These are phyloP conservation scores for Fusarium praegraminearum DNA, from an alignment of 2,329 filamentous ascomycete genomes.

Conservation along the genomic window DNA sequence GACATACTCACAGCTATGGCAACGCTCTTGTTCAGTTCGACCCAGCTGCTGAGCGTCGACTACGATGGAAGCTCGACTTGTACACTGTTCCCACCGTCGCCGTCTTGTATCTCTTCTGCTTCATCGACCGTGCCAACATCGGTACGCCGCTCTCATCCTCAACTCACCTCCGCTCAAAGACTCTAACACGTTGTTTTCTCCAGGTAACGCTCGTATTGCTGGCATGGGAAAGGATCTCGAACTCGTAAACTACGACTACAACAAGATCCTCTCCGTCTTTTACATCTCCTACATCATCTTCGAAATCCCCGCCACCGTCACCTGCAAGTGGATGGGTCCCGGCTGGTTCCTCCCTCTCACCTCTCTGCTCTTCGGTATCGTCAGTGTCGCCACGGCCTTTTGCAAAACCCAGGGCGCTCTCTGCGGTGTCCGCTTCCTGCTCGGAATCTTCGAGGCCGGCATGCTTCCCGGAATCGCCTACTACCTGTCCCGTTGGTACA, in stretches of 20 bases:
- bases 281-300: conserved; percentile 76
- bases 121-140: conserved; percentile 80
- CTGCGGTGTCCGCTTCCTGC: conserved; percentile 69
- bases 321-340: conserved; percentile 73
- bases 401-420: conserved; percentile 62
- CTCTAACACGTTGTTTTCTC: neutral
- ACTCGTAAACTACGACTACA: conserved; percentile 71
- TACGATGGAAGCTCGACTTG: conserved; percentile 74
- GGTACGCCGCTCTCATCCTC: conserved; percentile 57
- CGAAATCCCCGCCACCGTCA: conserved; percentile 72
- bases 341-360: conserved; percentile 72
- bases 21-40: conserved; percentile 47
- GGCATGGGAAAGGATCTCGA: conserved; percentile 68
- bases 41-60: conserved; percentile 62
- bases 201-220: conserved; percentile 65
- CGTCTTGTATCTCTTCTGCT: conserved; percentile 77
- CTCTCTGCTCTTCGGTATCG: conserved; percentile 68
- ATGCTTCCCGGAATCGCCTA: conserved; percentile 76
- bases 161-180: neutral
- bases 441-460: conserved; percentile 73
- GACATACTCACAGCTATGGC: conserved; percentile 37
- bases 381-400: conserved; percentile 71
- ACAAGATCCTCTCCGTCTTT: conserved; percentile 70
- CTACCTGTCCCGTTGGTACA: conserved; percentile 73
- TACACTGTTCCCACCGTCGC: conserved; percentile 74